Evolutionary conservation across 1,284 basidiomycete species (phyloP).

Genomic region (Rhodotorula sp.): DNA sequence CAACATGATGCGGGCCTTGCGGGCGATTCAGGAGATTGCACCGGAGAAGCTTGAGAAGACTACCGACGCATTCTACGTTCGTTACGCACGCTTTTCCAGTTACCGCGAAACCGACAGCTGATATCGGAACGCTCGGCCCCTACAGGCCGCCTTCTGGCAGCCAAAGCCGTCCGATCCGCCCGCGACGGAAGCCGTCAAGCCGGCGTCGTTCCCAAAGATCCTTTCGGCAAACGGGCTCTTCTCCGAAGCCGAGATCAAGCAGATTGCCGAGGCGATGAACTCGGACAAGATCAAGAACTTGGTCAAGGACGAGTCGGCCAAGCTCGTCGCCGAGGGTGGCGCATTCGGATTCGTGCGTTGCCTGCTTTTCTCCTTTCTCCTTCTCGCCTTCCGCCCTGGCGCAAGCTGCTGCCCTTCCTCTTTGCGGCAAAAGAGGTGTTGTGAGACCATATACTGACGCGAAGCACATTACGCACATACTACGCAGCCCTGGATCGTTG

Average conservation of each 20-base stretch:
- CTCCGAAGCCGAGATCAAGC: slow-evolving; percentile 19
- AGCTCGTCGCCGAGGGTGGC: slow-evolving; percentile 18
- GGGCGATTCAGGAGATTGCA: slow-evolving; percentile 18
- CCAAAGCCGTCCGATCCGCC: background rate
- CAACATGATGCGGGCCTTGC: slow-evolving; percentile 21
- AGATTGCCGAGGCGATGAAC: slow-evolving; percentile 13
- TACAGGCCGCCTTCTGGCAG: slow-evolving; percentile 30
- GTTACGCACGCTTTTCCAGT: background rate
- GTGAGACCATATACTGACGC: background rate
- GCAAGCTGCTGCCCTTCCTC: background rate
- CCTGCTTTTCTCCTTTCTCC: background rate
- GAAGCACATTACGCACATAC: background rate
- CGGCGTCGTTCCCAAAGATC: slow-evolving; percentile 8
- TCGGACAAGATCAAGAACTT: slow-evolving; percentile 28
- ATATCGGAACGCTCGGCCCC: too few species aligned
- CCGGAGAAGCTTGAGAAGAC: slow-evolving; percentile 17
- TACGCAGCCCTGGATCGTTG: slow-evolving; percentile 33
- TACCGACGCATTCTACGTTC: slow-evolving; percentile 26
- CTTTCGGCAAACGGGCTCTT: slow-evolving; percentile 6
- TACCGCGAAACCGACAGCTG: background rate
- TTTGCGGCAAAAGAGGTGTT: too few species aligned
- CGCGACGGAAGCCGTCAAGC: slow-evolving; percentile 21
- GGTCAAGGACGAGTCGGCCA: slow-evolving; percentile 25
- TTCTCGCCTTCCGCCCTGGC: too few species aligned
- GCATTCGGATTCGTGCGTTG: slow-evolving; percentile 30